Conservation (phyloP, 2,329 filamentous ascomycete species). For the Aureobasidium sp. region DNA sequence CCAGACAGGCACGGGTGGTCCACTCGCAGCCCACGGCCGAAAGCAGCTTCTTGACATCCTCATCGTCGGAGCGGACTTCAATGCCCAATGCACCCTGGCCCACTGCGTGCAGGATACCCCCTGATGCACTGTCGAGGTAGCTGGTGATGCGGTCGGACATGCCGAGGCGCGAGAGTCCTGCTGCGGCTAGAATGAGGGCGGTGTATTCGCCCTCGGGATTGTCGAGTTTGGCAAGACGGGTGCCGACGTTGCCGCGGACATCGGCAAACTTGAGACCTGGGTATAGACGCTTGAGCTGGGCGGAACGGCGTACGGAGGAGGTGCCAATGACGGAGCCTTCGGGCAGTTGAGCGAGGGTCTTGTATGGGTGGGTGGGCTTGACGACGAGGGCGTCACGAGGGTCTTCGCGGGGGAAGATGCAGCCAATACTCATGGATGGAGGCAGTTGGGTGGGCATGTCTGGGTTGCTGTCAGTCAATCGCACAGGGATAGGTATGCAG, state of each 20-base stretch:
- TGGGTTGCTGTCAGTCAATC: slow-evolving; percentile 19
- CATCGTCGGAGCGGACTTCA: slow-evolving; percentile 70
- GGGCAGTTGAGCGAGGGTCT: slow-evolving; percentile 62
- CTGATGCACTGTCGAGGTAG: slow-evolving; percentile 60
- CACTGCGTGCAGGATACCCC: slow-evolving; percentile 80
- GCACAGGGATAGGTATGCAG: neutral
- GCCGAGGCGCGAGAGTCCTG: slow-evolving; percentile 70
- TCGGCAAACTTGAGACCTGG: slow-evolving; percentile 72
- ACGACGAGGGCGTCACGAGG: slow-evolving; percentile 39
- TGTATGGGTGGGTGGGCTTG: slow-evolving; percentile 42
- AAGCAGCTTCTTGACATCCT: slow-evolving; percentile 52
- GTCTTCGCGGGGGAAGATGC: slow-evolving; percentile 65
- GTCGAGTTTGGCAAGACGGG: slow-evolving; percentile 77
- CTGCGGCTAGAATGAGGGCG: slow-evolving; percentile 81
- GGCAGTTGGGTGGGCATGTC: slow-evolving; percentile 92
- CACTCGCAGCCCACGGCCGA: slow-evolving; percentile 52
- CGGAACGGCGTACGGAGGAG: slow-evolving; percentile 77
- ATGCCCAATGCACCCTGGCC: slow-evolving; percentile 87
- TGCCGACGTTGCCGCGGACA: slow-evolving; percentile 85
- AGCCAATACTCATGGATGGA: slow-evolving; percentile 61
- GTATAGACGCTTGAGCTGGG: slow-evolving; percentile 71
- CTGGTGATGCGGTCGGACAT: slow-evolving; percentile 65
- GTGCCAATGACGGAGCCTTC: slow-evolving; percentile 78
- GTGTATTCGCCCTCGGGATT: slow-evolving; percentile 65
- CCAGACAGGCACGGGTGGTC: slow-evolving; percentile 62